phyloP scores from a whole-genome alignment of 202 grass and related monocot genomes.

The Eragrostis tef region DNA sequence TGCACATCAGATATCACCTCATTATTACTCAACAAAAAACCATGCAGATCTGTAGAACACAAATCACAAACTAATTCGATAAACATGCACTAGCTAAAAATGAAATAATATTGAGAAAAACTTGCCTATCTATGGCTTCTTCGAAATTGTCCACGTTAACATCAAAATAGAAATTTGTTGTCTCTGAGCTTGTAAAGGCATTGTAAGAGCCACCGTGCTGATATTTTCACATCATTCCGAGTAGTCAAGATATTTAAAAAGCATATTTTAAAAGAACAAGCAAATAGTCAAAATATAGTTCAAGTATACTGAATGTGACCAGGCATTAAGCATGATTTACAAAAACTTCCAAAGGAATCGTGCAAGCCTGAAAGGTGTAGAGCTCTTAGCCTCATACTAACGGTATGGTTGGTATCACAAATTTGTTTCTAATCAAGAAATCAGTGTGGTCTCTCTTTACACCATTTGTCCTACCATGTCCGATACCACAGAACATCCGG shows the following conservation, averaged over 20 bases:
- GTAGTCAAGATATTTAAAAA: slow-evolving; percentile 18
- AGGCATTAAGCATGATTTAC: slow-evolving; percentile 26
- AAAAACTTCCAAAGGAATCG: slow-evolving; percentile 19
- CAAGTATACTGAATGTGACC: slow-evolving; percentile 30
- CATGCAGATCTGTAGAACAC: slow-evolving; percentile 40
- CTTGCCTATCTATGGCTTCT: slow-evolving; percentile 90
- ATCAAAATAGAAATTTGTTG: slow-evolving; percentile 89
- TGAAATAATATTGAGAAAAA: slow-evolving; percentile 29
- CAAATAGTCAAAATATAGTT: slow-evolving; percentile 33
- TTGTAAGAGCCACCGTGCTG: slow-evolving; percentile 94
- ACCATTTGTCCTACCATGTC: neutral
- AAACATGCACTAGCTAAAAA: slow-evolving; percentile 6
- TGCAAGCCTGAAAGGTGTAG: slow-evolving; percentile 5
- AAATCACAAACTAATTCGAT: slow-evolving; percentile 19
- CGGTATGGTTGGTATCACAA: neutral
- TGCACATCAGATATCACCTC: slow-evolving; percentile 43
- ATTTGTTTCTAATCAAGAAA: slow-evolving; percentile 11
- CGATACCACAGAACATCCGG: neutral
- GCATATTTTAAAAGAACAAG: neutral
- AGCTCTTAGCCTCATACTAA: neutral
- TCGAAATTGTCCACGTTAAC: slow-evolving; percentile 79
- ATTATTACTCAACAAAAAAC: slow-evolving; percentile 40
- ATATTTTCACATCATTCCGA: slow-evolving; percentile 45
- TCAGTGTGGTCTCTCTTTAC: neutral
- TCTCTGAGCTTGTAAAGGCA: slow-evolving; percentile 73